phyloP scores from a whole-genome alignment of 2,329 filamentous ascomycete species.

The Trichoderma afroharzianum region DNA sequence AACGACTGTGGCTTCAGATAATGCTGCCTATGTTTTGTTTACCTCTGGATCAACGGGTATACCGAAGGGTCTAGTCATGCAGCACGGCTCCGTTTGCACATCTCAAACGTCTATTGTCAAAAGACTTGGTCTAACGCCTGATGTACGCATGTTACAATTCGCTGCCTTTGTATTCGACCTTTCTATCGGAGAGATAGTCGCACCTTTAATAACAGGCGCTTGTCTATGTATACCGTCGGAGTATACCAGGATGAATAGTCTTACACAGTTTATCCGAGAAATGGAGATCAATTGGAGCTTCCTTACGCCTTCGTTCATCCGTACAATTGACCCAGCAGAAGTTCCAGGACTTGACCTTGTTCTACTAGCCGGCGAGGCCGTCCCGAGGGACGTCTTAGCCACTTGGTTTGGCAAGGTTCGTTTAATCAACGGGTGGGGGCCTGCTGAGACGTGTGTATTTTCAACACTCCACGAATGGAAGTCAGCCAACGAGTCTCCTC shows the following conservation, averaged over 20 bases:
- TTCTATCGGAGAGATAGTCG: constrained; percentile 11
- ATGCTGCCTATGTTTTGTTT: constrained; percentile 25
- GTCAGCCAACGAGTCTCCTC: constrained; percentile 6
- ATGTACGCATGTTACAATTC: constrained; percentile 17
- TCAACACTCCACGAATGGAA: constrained; percentile 18
- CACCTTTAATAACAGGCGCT: constrained; percentile 3
- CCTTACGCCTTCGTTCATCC: constrained; percentile 15
- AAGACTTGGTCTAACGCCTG: background rate
- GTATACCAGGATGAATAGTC: constrained; percentile 10
- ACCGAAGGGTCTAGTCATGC: constrained; percentile 25
- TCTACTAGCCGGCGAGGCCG: constrained; percentile 18
- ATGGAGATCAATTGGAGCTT: constrained; percentile 12
- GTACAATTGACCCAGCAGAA: background rate
- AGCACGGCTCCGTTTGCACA: constrained; percentile 20
- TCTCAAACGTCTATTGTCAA: constrained; percentile 15
- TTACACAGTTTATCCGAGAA: constrained; percentile 4
- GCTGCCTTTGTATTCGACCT: constrained; percentile 16
- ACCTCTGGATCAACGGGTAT: constrained; percentile 26
- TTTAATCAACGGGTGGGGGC: constrained; percentile 22
- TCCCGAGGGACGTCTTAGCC: constrained; percentile 14
- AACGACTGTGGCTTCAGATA: background rate
- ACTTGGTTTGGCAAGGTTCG: constrained; percentile 16
- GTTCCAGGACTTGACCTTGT: constrained; percentile 16
- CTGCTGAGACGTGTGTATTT: constrained; percentile 20
- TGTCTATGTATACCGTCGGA: constrained; percentile 15